Evolutionary conservation across 345 rosid species (phyloP).

Genomic region (Passiflora organensis): DNA sequence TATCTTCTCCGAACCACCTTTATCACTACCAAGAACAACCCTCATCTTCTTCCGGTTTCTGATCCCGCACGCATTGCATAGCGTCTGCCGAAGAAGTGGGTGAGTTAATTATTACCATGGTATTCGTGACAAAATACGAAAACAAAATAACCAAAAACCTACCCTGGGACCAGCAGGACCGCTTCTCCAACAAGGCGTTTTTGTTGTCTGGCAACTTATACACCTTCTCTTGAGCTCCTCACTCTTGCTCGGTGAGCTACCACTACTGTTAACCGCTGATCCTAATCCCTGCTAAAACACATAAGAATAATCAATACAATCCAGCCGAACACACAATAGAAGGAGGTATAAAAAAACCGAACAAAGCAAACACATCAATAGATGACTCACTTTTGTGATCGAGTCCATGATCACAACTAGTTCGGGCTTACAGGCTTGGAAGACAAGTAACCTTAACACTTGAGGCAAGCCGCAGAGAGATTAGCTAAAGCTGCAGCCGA

Average conservation of each 20-base stretch:
- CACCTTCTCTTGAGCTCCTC: conserved; percentile 33
- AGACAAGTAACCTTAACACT: neutral
- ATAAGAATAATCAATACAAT: neutral
- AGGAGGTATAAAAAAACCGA: too few relatives aligned
- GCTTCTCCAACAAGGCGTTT: conserved; percentile 82
- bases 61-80: conserved; percentile 94
- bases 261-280: conserved; percentile 1
- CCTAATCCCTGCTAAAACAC: conserved; percentile 6
- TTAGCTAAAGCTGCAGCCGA: neutral
- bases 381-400: conserved; percentile 11
- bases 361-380: too few relatives aligned
- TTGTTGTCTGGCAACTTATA: conserved; percentile 63
- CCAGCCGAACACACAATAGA: too few relatives aligned
- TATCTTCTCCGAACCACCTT: conserved; percentile 19
- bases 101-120: neutral
- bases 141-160: neutral
- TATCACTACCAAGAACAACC: conserved; percentile 28
- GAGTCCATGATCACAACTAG: conserved; percentile 1
- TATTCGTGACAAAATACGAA: neutral
- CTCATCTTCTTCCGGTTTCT: conserved; percentile 66
- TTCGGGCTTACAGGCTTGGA: neutral
- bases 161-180: conserved; percentile 92
- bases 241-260: neutral
- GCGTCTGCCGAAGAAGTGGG: conserved; percentile 44
- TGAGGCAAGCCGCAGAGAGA: neutral